These are phyloP conservation scores for Cladobotryum protrusum DNA, from an alignment of 2,329 filamentous ascomycete species.

Conservation along the genomic window DNA sequence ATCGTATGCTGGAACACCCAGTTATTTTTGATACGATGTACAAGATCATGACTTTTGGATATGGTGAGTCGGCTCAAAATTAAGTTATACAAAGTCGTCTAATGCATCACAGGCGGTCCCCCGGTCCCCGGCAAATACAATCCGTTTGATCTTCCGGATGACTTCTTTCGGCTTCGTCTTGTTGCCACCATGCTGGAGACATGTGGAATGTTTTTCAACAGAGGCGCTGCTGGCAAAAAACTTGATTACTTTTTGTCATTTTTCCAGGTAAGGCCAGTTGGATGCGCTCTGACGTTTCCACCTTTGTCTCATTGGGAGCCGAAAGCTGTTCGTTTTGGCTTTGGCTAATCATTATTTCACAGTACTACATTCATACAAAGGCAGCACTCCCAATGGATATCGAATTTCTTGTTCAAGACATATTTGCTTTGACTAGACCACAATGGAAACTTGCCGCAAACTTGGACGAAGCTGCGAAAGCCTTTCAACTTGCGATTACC, in stretches of 20 bases:
- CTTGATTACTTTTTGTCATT: conserved; percentile 96
- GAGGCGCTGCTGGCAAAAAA: conserved; percentile 91
- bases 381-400: conserved; percentile 90
- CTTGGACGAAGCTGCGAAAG: conserved; percentile 73
- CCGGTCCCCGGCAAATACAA: conserved; percentile 73
- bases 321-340: background rate
- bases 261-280: conserved; percentile 60
- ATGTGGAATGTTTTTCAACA: conserved; percentile 92
- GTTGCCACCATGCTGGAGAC: conserved; percentile 88
- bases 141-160: conserved; percentile 78
- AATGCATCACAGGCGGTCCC: conserved; percentile 54
- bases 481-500: conserved; percentile 81
- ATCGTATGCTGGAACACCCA: conserved; percentile 90
- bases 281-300: background rate
- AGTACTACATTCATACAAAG: conserved; percentile 93
- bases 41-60: conserved; percentile 87
- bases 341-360: conserved; percentile 9
- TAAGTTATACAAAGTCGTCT: conserved; percentile 3
- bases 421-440: conserved; percentile 74
- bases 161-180: conserved; percentile 91
- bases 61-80: conserved; percentile 45
- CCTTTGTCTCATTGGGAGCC: background rate
- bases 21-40: conserved; percentile 95
- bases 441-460: conserved; percentile 86
- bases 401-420: conserved; percentile 93